These are phyloP conservation scores for Xerocomellus chrysenteron DNA, from an alignment of 768 basidiomycete genomes.

Conservation along the genomic window DNA sequence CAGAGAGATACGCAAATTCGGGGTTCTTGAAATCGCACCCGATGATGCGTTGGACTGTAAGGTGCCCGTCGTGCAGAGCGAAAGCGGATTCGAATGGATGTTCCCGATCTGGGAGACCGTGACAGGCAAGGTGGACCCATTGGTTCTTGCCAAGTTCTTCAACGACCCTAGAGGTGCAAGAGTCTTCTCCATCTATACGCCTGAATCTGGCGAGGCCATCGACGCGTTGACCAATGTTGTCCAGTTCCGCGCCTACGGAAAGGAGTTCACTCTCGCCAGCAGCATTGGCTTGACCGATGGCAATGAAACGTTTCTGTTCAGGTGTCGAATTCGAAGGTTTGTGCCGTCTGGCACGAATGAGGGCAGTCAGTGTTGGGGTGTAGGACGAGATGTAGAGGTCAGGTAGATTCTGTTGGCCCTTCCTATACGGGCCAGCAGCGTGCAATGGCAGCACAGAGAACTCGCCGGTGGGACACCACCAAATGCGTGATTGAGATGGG, in stretches of 20 bases:
- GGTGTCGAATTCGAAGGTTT: background rate
- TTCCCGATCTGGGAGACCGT: constrained; percentile 11
- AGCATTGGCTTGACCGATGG: constrained; percentile 1
- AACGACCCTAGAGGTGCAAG: background rate
- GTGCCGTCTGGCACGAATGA: background rate
- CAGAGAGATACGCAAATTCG: constrained; percentile 23
- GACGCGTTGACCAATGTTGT: background rate
- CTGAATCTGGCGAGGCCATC: background rate
- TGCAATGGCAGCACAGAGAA: constrained; percentile 18
- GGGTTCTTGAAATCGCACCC: constrained; percentile 1
- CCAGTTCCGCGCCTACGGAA: background rate
- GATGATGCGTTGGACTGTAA: constrained; percentile 9
- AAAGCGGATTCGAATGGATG: constrained; percentile 20
- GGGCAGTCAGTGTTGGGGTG: constrained; percentile 12
- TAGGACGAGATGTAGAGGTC: constrained; percentile 17
- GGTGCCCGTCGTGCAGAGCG: constrained; percentile 7
- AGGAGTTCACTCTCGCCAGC: background rate
- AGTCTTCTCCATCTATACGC: background rate
- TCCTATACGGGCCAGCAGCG: constrained; percentile 13
- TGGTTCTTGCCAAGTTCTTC: background rate
- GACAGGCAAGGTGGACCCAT: constrained; percentile 31
- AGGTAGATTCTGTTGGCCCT: constrained; percentile 5
- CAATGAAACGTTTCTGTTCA: background rate
- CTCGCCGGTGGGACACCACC: constrained; percentile 13
- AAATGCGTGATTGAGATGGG: background rate